Percentiles rank a stretch among this genome's conserved stretches.
phyloP scores from a whole-genome alignment of 2,329 filamentous ascomycete genomes.

The Lasiodiplodia hormozganensis region DNA sequence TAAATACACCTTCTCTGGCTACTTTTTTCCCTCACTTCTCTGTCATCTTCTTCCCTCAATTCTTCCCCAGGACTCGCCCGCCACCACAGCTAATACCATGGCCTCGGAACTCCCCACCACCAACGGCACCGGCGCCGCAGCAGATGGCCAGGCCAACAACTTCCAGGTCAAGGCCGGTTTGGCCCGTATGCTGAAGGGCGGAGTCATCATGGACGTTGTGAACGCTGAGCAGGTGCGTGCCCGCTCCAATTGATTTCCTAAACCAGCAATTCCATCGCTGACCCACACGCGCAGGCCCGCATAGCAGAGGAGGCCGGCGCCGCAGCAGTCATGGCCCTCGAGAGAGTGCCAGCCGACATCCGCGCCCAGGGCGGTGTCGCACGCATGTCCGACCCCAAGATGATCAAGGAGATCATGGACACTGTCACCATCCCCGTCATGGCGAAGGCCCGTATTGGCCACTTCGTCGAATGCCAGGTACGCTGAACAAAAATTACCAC shows the following conservation, averaged over 20 bases:
- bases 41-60: neutral
- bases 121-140: slow-evolving; percentile 50
- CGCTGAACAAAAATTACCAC: slow-evolving; percentile 27
- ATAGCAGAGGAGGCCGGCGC: slow-evolving; percentile 98
- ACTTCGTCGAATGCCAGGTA: slow-evolving; percentile 95
- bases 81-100: slow-evolving; percentile 40
- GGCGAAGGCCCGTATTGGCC: slow-evolving; percentile 97
- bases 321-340: slow-evolving; percentile 96
- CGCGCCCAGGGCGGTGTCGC: slow-evolving; percentile 90
- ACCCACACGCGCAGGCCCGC: slow-evolving; percentile 67
- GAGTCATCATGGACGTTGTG: slow-evolving; percentile 99
- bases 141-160: slow-evolving; percentile 57
- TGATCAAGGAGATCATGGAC: slow-evolving; percentile 95
- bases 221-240: slow-evolving; percentile 77
- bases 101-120: slow-evolving; percentile 57
- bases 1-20: neutral
- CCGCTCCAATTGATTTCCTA: neutral
- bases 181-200: slow-evolving; percentile 98
- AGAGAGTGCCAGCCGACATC: slow-evolving; percentile 97
- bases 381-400: slow-evolving; percentile 92
- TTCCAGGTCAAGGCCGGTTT: slow-evolving; percentile 95
- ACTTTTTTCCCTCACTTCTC: neutral
- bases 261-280: neutral
- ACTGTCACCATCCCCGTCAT: slow-evolving; percentile 98
- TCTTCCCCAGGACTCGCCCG: neutral